Conservation (phyloP, 1,284 basidiomycete species). For the Somion occarium region DNA sequence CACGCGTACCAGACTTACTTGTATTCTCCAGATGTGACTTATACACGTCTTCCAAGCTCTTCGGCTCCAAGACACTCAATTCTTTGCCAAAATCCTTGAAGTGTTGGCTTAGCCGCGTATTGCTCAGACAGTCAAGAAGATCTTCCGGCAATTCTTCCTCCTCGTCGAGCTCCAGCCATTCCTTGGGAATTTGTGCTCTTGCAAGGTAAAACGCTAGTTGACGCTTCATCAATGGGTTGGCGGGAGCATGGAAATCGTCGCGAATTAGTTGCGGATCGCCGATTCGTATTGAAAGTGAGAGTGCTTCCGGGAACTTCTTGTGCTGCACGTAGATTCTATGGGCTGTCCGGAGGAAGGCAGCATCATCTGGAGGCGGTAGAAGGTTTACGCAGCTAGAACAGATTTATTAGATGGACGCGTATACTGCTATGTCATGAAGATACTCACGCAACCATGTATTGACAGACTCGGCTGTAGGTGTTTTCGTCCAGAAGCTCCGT, state of each 20-base stretch:
- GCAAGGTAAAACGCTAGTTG: slow-evolving; percentile 95
- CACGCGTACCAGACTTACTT: slow-evolving; percentile 41
- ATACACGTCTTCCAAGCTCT: slow-evolving; percentile 95
- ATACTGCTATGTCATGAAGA: slow-evolving; percentile 8
- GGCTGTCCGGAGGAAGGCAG: slow-evolving; percentile 86
- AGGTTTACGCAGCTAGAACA: slow-evolving; percentile 80
- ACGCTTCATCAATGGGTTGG: slow-evolving; percentile 90
- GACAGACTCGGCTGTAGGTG: slow-evolving; percentile 91
- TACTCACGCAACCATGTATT: slow-evolving; percentile 92
- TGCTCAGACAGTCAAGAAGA: slow-evolving; percentile 81
- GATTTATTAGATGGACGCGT: slow-evolving; percentile 4
- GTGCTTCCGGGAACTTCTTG: slow-evolving; percentile 88
- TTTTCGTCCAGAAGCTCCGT: slow-evolving; percentile 79
- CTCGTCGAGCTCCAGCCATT: slow-evolving; percentile 71
- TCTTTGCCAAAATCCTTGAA: slow-evolving; percentile 96
- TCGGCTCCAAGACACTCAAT: slow-evolving; percentile 86
- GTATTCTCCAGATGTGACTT: slow-evolving; percentile 94
- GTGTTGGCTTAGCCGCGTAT: slow-evolving; percentile 76
- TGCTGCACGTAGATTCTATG: slow-evolving; percentile 90
- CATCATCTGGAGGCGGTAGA: slow-evolving; percentile 91
- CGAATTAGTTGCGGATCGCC: slow-evolving; percentile 80
- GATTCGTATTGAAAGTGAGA: slow-evolving; percentile 84
- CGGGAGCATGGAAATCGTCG: slow-evolving; percentile 83
- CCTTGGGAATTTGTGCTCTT: slow-evolving; percentile 86
- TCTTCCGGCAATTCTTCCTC: slow-evolving; percentile 77